Evolutionary conservation across 371 early-diverging fungal genomes (phyloP).

Genomic region (Mortierella sp.): DNA sequence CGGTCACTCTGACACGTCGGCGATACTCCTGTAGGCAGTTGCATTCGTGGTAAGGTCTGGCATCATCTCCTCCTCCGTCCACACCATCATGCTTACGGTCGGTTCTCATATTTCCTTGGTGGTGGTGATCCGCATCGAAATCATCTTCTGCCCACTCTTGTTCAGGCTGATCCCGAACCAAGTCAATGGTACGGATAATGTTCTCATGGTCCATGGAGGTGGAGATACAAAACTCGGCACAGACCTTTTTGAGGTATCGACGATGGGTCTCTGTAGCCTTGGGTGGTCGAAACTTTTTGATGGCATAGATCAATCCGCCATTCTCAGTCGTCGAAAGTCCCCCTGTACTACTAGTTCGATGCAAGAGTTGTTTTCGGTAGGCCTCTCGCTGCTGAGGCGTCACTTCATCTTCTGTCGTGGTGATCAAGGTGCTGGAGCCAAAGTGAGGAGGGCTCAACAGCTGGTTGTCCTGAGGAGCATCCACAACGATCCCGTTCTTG

Average conservation of each 20-base stretch:
- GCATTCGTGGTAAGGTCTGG: constrained; percentile 27
- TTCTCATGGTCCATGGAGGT: constrained; percentile 72
- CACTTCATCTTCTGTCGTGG: constrained; percentile 39
- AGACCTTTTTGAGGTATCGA: constrained; percentile 73
- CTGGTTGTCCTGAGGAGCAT: neutral
- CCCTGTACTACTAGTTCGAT: constrained; percentile 21
- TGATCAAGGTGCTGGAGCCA: constrained; percentile 28
- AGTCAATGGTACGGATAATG: constrained; percentile 74
- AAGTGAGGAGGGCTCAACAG: constrained; percentile 12
- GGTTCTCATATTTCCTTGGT: neutral
- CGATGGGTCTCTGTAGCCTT: constrained; percentile 74
- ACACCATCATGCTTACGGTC: neutral
- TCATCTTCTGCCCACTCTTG: constrained; percentile 28
- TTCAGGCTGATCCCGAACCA: constrained; percentile 64
- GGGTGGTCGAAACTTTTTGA: constrained; percentile 83
- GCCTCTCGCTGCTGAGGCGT: constrained; percentile 46
- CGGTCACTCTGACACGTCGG: constrained; percentile 8
- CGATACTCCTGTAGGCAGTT: constrained; percentile 12
- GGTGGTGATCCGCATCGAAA: neutral
- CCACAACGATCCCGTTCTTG: neutral
- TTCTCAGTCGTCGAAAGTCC: constrained; percentile 5
- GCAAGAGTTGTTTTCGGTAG: constrained; percentile 32
- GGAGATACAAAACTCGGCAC: constrained; percentile 76
- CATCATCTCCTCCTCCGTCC: neutral
- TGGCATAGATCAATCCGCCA: constrained; percentile 65